A percentile compares a stretch with the other conserved stretches of the same genome.
These are phyloP conservation scores for Aquilaria agallochum DNA, from an alignment of 441 rosid species.

Conservation along the genomic window DNA sequence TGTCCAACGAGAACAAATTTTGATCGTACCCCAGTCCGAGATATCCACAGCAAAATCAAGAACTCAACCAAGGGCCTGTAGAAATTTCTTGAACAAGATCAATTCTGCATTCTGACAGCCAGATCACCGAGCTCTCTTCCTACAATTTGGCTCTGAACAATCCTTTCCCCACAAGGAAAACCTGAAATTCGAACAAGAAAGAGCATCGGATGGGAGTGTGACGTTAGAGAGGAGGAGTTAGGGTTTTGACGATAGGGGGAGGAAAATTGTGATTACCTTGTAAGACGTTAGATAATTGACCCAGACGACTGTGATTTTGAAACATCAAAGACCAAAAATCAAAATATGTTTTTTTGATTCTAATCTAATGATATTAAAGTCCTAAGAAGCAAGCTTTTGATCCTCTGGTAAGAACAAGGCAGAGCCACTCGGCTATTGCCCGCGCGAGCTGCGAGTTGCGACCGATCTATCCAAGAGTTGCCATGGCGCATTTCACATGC, in stretches of 20 bases:
- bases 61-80: constrained; percentile 18
- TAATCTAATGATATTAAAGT: not conserved
- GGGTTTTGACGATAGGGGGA: constrained; percentile 21
- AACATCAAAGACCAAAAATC: constrained; percentile 11
- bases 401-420: not conserved
- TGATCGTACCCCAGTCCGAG: constrained; percentile 34
- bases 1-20: constrained; percentile 18
- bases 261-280: constrained; percentile 15
- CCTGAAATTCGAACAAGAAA: not conserved
- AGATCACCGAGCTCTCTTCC: constrained; percentile 10
- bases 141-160: constrained; percentile 14
- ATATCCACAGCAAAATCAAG: constrained; percentile 15
- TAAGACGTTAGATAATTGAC: constrained; percentile 16
- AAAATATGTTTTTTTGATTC: constrained; percentile 4
- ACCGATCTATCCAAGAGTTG: not conserved
- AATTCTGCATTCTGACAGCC: constrained; percentile 9
- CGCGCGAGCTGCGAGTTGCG: not conserved
- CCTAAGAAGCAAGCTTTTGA: not conserved
- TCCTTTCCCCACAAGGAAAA: constrained; percentile 18
- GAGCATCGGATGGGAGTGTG: no score
- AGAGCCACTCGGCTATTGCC: not conserved
- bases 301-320: constrained; percentile 6
- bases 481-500: not conserved
- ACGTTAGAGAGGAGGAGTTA: constrained; percentile 24
- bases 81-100: constrained; percentile 19